phyloP scores from a whole-genome alignment of 2,329 filamentous ascomycete genomes.

The Stemphylium beticola region DNA sequence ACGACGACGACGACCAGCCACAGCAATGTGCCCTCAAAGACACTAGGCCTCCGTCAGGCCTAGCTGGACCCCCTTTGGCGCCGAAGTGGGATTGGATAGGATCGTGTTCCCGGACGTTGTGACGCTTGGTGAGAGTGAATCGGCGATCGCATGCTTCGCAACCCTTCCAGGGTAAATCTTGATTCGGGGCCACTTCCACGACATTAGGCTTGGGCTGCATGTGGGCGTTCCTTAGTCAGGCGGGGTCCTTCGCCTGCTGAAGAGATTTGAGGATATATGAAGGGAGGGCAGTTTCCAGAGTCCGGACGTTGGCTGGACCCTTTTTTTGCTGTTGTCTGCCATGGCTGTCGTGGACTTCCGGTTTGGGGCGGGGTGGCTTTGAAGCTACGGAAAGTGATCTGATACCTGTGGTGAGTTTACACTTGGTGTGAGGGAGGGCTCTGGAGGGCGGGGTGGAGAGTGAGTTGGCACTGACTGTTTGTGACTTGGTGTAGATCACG shows the following conservation, averaged over 20 bases:
- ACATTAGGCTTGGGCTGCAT: neutral
- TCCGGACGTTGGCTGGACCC: neutral
- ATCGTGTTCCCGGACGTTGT: neutral
- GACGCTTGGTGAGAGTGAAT: conserved; percentile 4
- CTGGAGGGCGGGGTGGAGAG: neutral
- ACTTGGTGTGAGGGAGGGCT: neutral
- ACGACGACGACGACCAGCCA: conserved; percentile 1
- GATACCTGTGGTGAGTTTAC: neutral
- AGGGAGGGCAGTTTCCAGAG: neutral
- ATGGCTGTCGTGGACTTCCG: conserved; percentile 10
- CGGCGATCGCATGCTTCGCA: conserved; percentile 14
- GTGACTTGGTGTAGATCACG: neutral
- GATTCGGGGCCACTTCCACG: neutral
- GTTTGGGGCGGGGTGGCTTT: neutral
- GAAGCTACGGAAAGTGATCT: neutral
- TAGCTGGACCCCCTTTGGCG: neutral
- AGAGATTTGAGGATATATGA: conserved; percentile 5
- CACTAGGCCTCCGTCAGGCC: neutral
- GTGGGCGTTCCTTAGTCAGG: conserved; percentile 7
- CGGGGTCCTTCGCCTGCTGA: neutral
- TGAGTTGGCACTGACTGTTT: neutral
- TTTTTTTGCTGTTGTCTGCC: neutral
- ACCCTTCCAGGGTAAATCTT: conserved; percentile 2
- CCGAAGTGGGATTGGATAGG: neutral
- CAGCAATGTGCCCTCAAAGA: neutral